Conservation (phyloP, 2,329 filamentous ascomycete species). For the Microsporum canis region DNA sequence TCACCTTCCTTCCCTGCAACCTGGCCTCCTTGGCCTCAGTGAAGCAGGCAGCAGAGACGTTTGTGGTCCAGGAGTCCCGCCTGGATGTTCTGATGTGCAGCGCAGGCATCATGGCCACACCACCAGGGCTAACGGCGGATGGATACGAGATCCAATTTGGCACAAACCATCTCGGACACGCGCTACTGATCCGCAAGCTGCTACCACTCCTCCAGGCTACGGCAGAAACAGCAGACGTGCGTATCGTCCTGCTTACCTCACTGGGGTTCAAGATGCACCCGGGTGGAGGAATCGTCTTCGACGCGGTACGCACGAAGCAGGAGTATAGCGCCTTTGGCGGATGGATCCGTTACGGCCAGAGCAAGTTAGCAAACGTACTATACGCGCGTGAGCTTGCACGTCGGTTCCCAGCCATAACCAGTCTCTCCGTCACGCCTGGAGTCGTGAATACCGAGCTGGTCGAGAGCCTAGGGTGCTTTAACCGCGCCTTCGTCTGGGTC, state of each 20-base stretch:
- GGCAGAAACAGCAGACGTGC: slow-evolving; percentile 22
- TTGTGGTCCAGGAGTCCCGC: slow-evolving; percentile 30
- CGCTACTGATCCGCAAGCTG: slow-evolving; percentile 34
- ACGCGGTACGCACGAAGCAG: slow-evolving; percentile 29
- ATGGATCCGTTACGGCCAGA: slow-evolving; percentile 36
- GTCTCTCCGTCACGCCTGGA: slow-evolving; percentile 42
- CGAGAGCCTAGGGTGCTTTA: slow-evolving; percentile 19
- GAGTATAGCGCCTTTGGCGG: not conserved
- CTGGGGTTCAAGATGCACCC: slow-evolving; percentile 26
- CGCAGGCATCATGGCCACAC: slow-evolving; percentile 37
- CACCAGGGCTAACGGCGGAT: slow-evolving; percentile 27
- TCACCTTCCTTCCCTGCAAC: slow-evolving; percentile 39
- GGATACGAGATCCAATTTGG: slow-evolving; percentile 38
- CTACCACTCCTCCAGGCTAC: slow-evolving; percentile 32
- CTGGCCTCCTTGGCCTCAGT: slow-evolving; percentile 41
- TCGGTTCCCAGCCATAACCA: slow-evolving; percentile 33
- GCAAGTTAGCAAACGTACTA: slow-evolving; percentile 41
- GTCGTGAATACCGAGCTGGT: slow-evolving; percentile 33
- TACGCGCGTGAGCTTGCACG: slow-evolving; percentile 29
- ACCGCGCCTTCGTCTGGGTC: slow-evolving; percentile 9
- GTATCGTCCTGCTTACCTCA: slow-evolving; percentile 30
- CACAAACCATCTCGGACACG: slow-evolving; percentile 38
- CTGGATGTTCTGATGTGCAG: slow-evolving; percentile 38
- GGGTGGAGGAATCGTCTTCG: slow-evolving; percentile 24
- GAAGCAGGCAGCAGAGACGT: slow-evolving; percentile 32